These are phyloP conservation scores for Xeromyces bisporus DNA, from an alignment of 495 filamentous ascomycete genomes.

Conservation along the genomic window DNA sequence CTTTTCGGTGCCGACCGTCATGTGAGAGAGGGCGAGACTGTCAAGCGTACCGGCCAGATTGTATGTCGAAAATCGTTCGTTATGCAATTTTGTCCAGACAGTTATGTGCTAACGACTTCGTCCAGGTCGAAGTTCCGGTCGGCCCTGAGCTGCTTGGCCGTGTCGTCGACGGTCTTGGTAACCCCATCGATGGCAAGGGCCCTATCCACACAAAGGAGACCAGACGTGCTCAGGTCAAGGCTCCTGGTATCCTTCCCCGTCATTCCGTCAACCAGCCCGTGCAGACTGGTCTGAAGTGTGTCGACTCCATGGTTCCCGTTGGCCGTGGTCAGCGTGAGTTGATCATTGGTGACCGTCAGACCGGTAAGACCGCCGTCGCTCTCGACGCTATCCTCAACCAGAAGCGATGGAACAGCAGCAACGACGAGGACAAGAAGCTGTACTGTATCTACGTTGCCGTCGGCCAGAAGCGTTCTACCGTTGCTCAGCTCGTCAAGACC, in stretches of 20 bases:
- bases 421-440: constrained; percentile 90
- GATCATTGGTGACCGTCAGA: constrained; percentile 99
- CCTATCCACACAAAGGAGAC: constrained; percentile 80
- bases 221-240: constrained; percentile 96
- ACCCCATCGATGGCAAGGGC: constrained; percentile 98
- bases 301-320: constrained; percentile 99
- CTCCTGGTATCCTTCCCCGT: constrained; percentile 93
- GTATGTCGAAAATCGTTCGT: constrained; percentile 35
- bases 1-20: constrained; percentile 99
- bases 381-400: constrained; percentile 98
- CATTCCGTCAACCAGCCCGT: constrained; percentile 95
- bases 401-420: constrained; percentile 85
- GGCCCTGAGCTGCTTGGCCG: constrained; percentile 85
- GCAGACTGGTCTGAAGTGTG: constrained; percentile 96
- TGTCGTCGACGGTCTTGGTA: constrained; percentile 95
- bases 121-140: constrained; percentile 90
- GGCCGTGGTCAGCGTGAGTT: constrained; percentile 99
- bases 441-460: constrained; percentile 99
- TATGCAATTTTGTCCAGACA: constrained; percentile 1
- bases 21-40: constrained; percentile 97
- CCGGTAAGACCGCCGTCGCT: constrained; percentile 98
- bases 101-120: constrained; percentile 10
- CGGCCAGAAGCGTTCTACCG: constrained; percentile 98
- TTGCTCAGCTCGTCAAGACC: constrained; percentile 97
- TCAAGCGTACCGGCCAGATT: constrained; percentile 99